Percentiles rank a stretch among this genome's conserved stretches.
These are phyloP conservation scores for Ophiostoma ips DNA, from an alignment of 2,329 filamentous ascomycete species.

Conservation along the genomic window DNA sequence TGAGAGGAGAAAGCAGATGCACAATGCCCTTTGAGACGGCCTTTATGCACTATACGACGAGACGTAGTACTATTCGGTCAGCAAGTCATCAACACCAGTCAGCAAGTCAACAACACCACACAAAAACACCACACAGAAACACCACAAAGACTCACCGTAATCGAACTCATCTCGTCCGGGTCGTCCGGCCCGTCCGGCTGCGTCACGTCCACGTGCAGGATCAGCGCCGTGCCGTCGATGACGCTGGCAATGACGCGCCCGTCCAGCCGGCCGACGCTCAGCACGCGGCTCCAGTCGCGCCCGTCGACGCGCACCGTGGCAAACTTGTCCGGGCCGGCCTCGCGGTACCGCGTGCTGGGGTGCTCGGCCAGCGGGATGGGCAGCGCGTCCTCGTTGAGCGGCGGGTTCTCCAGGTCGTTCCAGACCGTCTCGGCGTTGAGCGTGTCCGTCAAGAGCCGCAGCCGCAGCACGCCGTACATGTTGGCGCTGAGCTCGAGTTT, in stretches of 20 bases:
- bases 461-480: constrained; percentile 76
- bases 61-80: constrained; percentile 23
- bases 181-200: constrained; percentile 47
- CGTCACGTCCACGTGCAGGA: constrained; percentile 69
- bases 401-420: constrained; percentile 74
- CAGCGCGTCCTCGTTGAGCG: constrained; percentile 66
- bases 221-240: constrained; percentile 63
- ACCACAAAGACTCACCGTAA: constrained; percentile 51
- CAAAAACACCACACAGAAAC: too few species aligned
- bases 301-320: constrained; percentile 84
- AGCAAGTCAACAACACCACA: too few species aligned
- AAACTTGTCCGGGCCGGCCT: constrained; percentile 69
- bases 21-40: neutral
- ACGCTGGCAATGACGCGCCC: constrained; percentile 90
- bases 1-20: neutral
- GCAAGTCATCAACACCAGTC: neutral
- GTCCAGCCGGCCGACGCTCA: constrained; percentile 80
- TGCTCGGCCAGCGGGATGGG: constrained; percentile 61
- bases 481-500: constrained; percentile 83
- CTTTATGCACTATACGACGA: constrained; percentile 23
- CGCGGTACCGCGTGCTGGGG: constrained; percentile 66
- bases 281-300: constrained; percentile 84
- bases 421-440: constrained; percentile 77
- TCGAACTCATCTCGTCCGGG: constrained; percentile 52
- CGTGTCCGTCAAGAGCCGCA: constrained; percentile 70